phyloP scores from a whole-genome alignment of 2,329 filamentous ascomycete genomes.

The Hymenoscyphus fructigenus region DNA sequence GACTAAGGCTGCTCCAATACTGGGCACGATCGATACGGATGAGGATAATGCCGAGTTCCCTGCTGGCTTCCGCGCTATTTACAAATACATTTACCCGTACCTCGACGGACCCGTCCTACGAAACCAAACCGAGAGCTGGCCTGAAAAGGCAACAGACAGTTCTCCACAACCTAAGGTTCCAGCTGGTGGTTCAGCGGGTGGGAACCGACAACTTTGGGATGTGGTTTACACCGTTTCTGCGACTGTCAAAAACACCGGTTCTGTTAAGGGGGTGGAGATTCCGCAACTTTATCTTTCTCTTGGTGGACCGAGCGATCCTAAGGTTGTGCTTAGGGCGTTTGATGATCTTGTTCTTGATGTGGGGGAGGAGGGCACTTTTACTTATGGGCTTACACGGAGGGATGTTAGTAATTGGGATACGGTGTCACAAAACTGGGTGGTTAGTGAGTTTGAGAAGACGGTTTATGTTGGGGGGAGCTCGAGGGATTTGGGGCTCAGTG shows the following conservation, averaged over 20 bases:
- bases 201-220: constrained; percentile 54
- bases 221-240: constrained; percentile 52
- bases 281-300: constrained; percentile 72
- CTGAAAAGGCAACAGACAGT: constrained; percentile 43
- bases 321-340: constrained; percentile 72
- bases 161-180: constrained; percentile 45
- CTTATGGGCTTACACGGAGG: constrained; percentile 68
- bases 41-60: constrained; percentile 68
- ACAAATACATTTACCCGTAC: constrained; percentile 54
- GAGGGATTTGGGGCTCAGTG: constrained; percentile 28
- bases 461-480: constrained; percentile 34
- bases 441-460: constrained; percentile 33
- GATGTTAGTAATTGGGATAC: constrained; percentile 89
- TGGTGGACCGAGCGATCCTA: constrained; percentile 71
- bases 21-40: constrained; percentile 62
- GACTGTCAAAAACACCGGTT: constrained; percentile 57
- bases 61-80: constrained; percentile 44
- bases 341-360: constrained; percentile 71
- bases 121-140: constrained; percentile 30
- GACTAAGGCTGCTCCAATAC: constrained; percentile 62
- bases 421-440: constrained; percentile 75
- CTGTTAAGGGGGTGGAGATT: constrained; percentile 53
- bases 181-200: constrained; percentile 52
- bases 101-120: constrained; percentile 45
- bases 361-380: constrained; percentile 65